Evolutionary conservation across 352 stramenopile genomes (phyloP).

Genomic region (Globisporangium alternatum): DNA sequence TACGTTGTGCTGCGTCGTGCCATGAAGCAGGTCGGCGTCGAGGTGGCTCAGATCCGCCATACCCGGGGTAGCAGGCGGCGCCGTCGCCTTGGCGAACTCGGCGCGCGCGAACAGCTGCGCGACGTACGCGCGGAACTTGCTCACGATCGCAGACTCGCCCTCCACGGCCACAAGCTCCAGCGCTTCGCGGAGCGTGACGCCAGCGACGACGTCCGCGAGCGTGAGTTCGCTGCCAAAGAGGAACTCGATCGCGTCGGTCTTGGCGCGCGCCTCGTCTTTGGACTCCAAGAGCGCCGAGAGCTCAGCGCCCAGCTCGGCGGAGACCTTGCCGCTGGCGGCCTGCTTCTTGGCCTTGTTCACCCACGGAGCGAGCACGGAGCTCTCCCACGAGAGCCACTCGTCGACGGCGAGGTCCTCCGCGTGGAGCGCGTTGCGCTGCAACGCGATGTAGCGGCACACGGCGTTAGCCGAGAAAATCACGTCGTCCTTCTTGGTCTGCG

Average conservation of each 20-base stretch:
- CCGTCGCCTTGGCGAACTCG: constrained; percentile 50
- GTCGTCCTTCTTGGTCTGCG: constrained; percentile 23
- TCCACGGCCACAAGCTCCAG: constrained; percentile 53
- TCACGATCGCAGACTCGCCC: constrained; percentile 42
- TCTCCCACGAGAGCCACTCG: constrained; percentile 84
- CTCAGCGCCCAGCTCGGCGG: constrained; percentile 23
- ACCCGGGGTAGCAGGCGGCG: constrained; percentile 15
- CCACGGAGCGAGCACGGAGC: constrained; percentile 56
- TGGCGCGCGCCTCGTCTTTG: constrained; percentile 59
- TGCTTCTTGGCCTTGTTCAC: constrained; percentile 55
- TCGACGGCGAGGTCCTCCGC: constrained; percentile 75
- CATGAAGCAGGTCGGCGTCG: constrained; percentile 41
- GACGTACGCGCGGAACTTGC: constrained; percentile 69
- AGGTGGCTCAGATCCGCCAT: constrained; percentile 29
- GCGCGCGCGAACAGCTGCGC: constrained; percentile 49
- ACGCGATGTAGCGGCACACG: constrained; percentile 70
- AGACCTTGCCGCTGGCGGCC: constrained; percentile 12
- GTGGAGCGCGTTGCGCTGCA: constrained; percentile 35
- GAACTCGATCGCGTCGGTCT: constrained; percentile 46
- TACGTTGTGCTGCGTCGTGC: constrained; percentile 75
- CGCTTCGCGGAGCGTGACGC: constrained; percentile 60
- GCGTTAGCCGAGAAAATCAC: constrained; percentile 77
- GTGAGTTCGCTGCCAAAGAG: constrained; percentile 62
- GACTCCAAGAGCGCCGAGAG: constrained; percentile 49
- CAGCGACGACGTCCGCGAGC: constrained; percentile 70